These are phyloP conservation scores for Chrysanthemum seticuspe DNA, from an alignment of 129 eudicot species.

Conservation along the genomic window DNA sequence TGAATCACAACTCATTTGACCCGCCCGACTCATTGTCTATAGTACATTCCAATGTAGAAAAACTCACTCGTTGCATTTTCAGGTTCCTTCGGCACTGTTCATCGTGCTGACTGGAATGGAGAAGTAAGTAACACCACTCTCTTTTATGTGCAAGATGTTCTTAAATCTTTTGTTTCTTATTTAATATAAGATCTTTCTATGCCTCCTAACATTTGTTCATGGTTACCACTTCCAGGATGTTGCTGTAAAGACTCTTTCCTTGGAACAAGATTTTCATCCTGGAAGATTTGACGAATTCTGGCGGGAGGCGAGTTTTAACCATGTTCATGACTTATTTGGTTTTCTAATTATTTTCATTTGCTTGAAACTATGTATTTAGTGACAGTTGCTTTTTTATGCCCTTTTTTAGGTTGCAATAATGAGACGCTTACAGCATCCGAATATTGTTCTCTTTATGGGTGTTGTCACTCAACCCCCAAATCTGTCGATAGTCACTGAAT, in stretches of 20 bases:
- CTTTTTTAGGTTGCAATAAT: slow-evolving; percentile 76
- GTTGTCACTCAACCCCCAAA: slow-evolving; percentile 94
- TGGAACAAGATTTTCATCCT: slow-evolving; percentile 93
- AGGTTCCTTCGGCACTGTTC: slow-evolving; percentile 96
- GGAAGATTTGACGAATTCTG: slow-evolving; percentile 73
- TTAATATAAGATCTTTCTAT: not conserved
- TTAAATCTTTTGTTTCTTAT: not conserved
- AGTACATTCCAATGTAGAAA: slow-evolving; percentile 1
- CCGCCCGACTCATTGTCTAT: not conserved
- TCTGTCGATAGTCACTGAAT: slow-evolving; percentile 90
- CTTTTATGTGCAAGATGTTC: not conserved
- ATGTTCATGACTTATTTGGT: not conserved
- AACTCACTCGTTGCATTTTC: slow-evolving; percentile 28
- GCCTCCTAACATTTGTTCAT: slow-evolving; percentile 3
- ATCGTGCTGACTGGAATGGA: slow-evolving; percentile 97
- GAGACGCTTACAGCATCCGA: slow-evolving; percentile 97
- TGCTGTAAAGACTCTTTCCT: slow-evolving; percentile 82
- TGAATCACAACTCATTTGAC: not conserved
- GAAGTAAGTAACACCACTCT: slow-evolving; percentile 58
- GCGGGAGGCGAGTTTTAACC: slow-evolving; percentile 54
- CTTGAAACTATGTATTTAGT: slow-evolving; percentile 8
- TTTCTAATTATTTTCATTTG: not conserved
- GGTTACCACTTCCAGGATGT: slow-evolving; percentile 63
- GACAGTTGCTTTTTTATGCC: slow-evolving; percentile 18
- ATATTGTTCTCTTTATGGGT: slow-evolving; percentile 97